Percentiles rank a stretch among this genome's conserved stretches.
phyloP scores from a whole-genome alignment of 352 stramenopile genomes.

The Nothophytophthora sp. region DNA sequence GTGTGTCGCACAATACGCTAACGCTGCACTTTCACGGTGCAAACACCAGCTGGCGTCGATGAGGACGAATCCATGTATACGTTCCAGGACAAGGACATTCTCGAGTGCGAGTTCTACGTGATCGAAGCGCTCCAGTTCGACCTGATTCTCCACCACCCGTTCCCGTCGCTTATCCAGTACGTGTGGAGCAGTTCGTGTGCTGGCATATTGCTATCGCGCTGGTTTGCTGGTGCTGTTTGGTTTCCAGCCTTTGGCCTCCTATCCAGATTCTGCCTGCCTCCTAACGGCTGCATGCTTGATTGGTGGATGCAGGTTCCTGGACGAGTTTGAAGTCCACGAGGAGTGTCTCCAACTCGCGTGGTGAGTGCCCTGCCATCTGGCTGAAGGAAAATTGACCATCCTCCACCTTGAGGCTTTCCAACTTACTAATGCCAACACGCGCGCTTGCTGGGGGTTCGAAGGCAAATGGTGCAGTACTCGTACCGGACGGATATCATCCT shows the following conservation, averaged over 20 bases:
- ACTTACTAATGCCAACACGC: too few species aligned
- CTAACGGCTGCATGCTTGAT: background rate
- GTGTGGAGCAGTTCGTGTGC: too few species aligned
- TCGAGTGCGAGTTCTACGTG: slow-evolving; percentile 91
- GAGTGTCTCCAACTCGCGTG: slow-evolving; percentile 86
- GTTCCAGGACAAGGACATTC: slow-evolving; percentile 89
- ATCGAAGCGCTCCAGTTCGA: slow-evolving; percentile 89
- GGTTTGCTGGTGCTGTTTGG: background rate
- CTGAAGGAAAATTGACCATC: too few species aligned
- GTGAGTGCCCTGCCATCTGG: slow-evolving; percentile 24
- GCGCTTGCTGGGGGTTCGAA: too few species aligned
- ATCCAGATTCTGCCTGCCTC: background rate
- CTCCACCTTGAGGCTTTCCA: too few species aligned
- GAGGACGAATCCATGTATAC: slow-evolving; percentile 89
- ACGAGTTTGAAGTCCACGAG: slow-evolving; percentile 87
- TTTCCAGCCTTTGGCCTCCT: background rate
- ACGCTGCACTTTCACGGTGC: too few species aligned
- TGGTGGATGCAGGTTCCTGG: slow-evolving; percentile 64
- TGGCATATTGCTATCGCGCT: too few species aligned
- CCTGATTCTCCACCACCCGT: slow-evolving; percentile 87
- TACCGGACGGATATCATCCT: slow-evolving; percentile 89
- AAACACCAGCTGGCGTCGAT: slow-evolving; percentile 82
- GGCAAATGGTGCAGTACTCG: slow-evolving; percentile 88
- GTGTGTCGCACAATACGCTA: too few species aligned
- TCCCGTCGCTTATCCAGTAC: slow-evolving; percentile 80